Evolutionary conservation across 225 moss, liverwort and hornwort species (phyloP).

Genomic region (Marchantia polymorpha): DNA sequence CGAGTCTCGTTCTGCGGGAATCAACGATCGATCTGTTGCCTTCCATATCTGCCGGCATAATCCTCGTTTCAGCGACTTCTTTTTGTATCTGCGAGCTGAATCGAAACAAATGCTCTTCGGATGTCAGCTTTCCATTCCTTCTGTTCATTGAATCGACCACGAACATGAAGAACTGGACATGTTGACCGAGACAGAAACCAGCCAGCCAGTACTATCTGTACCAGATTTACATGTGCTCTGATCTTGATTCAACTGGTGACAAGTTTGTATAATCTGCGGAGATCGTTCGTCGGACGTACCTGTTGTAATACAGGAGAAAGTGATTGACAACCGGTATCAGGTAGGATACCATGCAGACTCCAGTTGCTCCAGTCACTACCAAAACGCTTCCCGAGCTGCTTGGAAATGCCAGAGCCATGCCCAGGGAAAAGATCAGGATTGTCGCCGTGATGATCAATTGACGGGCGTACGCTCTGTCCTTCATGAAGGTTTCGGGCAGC

Average conservation of each 20-base stretch:
- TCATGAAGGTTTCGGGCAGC: slow-evolving; percentile 44
- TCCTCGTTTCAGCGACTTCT: neutral
- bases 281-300: slow-evolving; percentile 1
- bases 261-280: neutral
- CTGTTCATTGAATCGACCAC: neutral
- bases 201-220: neutral
- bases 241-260: neutral
- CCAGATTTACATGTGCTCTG: neutral
- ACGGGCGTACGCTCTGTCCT: slow-evolving; percentile 23
- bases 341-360: slow-evolving; percentile 85
- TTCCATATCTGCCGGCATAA: slow-evolving; percentile 27
- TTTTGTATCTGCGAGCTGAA: slow-evolving; percentile 15
- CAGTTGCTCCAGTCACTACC: slow-evolving; percentile 74
- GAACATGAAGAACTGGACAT: no score
- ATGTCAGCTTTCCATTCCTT: neutral
- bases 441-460: slow-evolving; percentile 45
- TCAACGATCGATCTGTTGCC: neutral
- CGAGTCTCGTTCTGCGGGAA: slow-evolving; percentile 14
- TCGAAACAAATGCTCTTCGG: neutral
- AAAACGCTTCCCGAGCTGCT: slow-evolving; percentile 54
- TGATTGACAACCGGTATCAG: slow-evolving; percentile 74
- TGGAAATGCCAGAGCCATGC: slow-evolving; percentile 58
- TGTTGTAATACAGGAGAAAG: slow-evolving; percentile 52
- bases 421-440: slow-evolving; percentile 44
- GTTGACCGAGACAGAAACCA: no score